These are phyloP conservation scores for Podaxis rugospora DNA, from an alignment of 768 basidiomycete species.

Conservation along the genomic window DNA sequence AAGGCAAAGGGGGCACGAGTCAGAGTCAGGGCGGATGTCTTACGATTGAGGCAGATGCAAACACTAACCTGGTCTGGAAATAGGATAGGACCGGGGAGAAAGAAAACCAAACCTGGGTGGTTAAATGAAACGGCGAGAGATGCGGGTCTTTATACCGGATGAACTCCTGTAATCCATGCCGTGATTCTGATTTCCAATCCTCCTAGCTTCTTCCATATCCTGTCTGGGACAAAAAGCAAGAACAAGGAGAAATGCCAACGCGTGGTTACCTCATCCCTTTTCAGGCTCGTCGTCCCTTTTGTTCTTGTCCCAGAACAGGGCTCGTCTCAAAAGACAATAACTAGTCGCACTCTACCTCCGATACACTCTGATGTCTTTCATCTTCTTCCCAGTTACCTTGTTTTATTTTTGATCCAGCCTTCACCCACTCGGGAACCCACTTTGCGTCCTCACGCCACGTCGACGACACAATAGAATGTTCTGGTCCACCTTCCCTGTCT, in stretches of 20 bases:
- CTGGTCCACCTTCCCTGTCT: slow-evolving; percentile 10
- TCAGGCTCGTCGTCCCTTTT: slow-evolving; percentile 11
- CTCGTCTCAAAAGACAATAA: slow-evolving; percentile 17
- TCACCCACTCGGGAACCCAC: not conserved
- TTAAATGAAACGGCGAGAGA: not conserved
- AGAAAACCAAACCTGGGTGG: slow-evolving; percentile 24
- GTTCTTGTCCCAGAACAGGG: slow-evolving; percentile 11
- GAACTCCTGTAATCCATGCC: not conserved
- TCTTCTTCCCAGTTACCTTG: slow-evolving; percentile 9
- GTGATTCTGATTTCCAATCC: not conserved
- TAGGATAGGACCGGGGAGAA: slow-evolving; percentile 16
- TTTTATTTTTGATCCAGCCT: slow-evolving; percentile 1
- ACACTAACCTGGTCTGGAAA: slow-evolving; percentile 19
- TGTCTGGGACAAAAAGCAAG: slow-evolving; percentile 4
- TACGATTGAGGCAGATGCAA: slow-evolving; percentile 5
- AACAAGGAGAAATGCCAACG: slow-evolving; percentile 1
- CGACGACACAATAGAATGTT: slow-evolving; percentile 14
- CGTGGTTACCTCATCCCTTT: slow-evolving; percentile 3
- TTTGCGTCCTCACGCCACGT: not conserved
- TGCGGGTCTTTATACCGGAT: slow-evolving; percentile 7
- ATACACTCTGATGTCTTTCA: not conserved
- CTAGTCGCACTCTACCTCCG: slow-evolving; percentile 15
- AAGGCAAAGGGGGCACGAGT: slow-evolving; percentile 11
- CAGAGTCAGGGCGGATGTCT: slow-evolving; percentile 12
- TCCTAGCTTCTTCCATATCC: not conserved